phyloP scores from a whole-genome alignment of 352 stramenopile genomes.

The Globisporangium okanoganense region DNA sequence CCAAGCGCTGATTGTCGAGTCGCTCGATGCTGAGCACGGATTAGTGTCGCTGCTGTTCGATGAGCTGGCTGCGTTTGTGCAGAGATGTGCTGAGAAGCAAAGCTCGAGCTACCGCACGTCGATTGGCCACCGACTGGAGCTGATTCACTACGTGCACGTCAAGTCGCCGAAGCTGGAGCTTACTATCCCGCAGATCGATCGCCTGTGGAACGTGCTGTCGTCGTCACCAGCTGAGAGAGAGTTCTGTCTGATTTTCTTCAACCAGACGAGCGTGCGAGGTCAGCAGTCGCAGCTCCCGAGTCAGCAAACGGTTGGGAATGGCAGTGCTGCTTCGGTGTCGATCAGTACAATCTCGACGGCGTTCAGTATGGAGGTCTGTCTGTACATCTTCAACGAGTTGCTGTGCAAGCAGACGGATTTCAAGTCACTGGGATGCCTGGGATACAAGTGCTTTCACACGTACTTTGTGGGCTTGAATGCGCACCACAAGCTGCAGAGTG shows the following conservation, averaged over 20 bases:
- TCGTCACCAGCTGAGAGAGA: slow-evolving; percentile 70
- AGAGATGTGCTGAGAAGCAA: slow-evolving; percentile 46
- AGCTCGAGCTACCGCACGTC: slow-evolving; percentile 55
- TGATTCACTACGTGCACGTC: slow-evolving; percentile 85
- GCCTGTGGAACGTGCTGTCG: slow-evolving; percentile 73
- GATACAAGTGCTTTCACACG: slow-evolving; percentile 86
- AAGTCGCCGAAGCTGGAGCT: slow-evolving; percentile 78
- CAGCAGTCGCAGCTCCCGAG: slow-evolving; percentile 24
- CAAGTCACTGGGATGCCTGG: slow-evolving; percentile 56
- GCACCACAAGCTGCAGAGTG: slow-evolving; percentile 34
- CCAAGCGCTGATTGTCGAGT: slow-evolving; percentile 61
- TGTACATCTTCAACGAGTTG: slow-evolving; percentile 81
- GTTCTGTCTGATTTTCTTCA: slow-evolving; percentile 83
- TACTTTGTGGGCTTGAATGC: slow-evolving; percentile 83
- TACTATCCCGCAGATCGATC: slow-evolving; percentile 67
- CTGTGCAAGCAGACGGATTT: slow-evolving; percentile 81
- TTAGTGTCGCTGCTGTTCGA: slow-evolving; percentile 81
- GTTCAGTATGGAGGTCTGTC: slow-evolving; percentile 73
- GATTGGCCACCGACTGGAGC: slow-evolving; percentile 78
- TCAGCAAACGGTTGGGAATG: slow-evolving; percentile 15
- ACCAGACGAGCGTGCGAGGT: slow-evolving; percentile 62
- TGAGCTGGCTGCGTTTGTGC: slow-evolving; percentile 78
- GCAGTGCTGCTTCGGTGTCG: slow-evolving; percentile 10
- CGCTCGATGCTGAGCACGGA: slow-evolving; percentile 65
- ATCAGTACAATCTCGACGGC: slow-evolving; percentile 58